A percentile compares a stretch with the other conserved stretches of the same genome.
These are phyloP conservation scores for Arctium lappa DNA, from an alignment of 129 eudicot species.

Conservation along the genomic window DNA sequence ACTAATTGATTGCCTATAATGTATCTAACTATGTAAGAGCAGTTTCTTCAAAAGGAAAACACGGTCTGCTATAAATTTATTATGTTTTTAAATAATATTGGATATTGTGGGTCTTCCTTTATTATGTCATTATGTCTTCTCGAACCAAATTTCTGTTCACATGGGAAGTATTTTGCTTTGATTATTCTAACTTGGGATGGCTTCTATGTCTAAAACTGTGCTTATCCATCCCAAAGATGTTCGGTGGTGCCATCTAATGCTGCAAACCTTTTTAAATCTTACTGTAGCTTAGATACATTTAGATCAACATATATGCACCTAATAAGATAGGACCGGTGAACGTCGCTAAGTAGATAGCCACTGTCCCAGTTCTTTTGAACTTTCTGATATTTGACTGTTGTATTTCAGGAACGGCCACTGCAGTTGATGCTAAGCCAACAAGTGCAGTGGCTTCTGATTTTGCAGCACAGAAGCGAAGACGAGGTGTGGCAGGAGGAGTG, in stretches of 20 bases:
- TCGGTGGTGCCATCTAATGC: not conserved
- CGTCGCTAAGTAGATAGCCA: not conserved
- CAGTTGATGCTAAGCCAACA: not conserved
- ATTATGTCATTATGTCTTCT: not conserved
- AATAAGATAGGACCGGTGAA: not conserved
- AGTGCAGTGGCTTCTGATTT: not conserved
- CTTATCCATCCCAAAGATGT: not conserved
- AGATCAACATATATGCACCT: not conserved
- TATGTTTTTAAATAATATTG: not conserved
- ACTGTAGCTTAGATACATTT: not conserved
- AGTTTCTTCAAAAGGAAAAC: not conserved
- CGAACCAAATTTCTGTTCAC: not conserved
- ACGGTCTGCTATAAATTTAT: not conserved
- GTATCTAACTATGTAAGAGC: not conserved
- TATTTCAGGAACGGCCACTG: constrained; percentile 16
- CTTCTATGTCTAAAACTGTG: too few relatives aligned
- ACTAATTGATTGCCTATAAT: not conserved
- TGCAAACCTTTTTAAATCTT: not conserved
- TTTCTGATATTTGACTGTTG: not conserved
- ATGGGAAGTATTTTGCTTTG: not conserved
- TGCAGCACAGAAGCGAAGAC: not conserved
- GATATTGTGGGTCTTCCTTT: not conserved
- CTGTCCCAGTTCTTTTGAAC: not conserved
- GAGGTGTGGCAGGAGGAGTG: not conserved
- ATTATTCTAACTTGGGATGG: not conserved